These are phyloP conservation scores for Botryotinia convoluta DNA, from an alignment of 2,329 filamentous ascomycete species.

Conservation along the genomic window DNA sequence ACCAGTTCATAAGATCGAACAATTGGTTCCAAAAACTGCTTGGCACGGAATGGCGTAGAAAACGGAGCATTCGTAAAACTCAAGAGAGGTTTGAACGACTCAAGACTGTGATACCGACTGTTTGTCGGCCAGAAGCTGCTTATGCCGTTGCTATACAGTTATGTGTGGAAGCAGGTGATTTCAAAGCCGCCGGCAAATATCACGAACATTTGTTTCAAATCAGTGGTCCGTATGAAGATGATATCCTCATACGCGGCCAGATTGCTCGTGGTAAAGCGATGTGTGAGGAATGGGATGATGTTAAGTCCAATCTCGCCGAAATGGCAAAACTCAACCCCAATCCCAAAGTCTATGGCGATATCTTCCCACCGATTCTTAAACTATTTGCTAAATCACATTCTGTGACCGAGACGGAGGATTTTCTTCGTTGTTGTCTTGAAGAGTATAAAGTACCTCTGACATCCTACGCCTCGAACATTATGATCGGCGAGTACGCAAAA, in stretches of 20 bases:
- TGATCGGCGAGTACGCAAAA: constrained; percentile 34
- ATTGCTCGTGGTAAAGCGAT: constrained; percentile 37
- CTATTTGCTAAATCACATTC: constrained; percentile 32
- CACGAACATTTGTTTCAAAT: constrained; percentile 24
- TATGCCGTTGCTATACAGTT: constrained; percentile 37
- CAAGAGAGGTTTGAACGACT: constrained; percentile 32
- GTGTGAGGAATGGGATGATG: constrained; percentile 35
- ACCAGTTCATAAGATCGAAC: constrained; percentile 26
- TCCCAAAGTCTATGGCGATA: constrained; percentile 24
- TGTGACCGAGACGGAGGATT: constrained; percentile 34
- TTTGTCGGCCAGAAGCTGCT: constrained; percentile 28
- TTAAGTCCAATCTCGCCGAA: constrained; percentile 31
- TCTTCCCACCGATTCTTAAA: constrained; percentile 36
- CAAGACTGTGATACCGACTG: constrained; percentile 21
- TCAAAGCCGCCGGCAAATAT: constrained; percentile 29
- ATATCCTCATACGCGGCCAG: constrained; percentile 35
- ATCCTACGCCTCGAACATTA: constrained; percentile 27
- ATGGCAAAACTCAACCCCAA: constrained; percentile 26
- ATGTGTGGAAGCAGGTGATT: constrained; percentile 35
- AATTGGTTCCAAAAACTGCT: constrained; percentile 34
- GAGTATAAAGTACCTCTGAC: constrained; percentile 29
- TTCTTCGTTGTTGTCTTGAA: constrained; percentile 30
- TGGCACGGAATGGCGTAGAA: constrained; percentile 32
- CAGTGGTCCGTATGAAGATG: constrained; percentile 2
- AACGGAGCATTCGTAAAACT: constrained; percentile 29